Evolutionary conservation across 805 yeast species (phyloP), one percentile per base, ranked within the genome.

Genomic region (Kodamaea nitidulidarum): DNA sequence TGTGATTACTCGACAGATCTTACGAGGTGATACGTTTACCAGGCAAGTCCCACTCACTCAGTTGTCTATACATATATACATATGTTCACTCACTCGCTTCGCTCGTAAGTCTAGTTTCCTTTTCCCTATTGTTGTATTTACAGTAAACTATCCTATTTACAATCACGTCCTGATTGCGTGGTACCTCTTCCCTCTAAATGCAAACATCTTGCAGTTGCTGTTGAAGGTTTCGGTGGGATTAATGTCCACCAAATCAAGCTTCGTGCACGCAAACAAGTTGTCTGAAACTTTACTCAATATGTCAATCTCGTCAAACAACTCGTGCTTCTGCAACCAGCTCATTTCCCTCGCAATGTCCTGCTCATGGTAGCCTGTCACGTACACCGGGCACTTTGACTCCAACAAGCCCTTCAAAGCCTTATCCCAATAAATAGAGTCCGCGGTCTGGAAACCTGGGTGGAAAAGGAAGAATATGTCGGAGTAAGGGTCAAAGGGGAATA

Each of bases 401-500:
- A 93, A 69, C 47, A 93, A 68, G 3, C 91, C 96, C 39, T 88
- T 88, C 49, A 93, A 67, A 0, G 95, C 73, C 59, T 86, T 83
- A 47, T 76, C 76, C 97, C 98, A 91, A 55, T 79, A 76, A 43
- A 82, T 81, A 15, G 81, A 71, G 54, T 87, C 95, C 10, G 86
- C 84, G 6, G 93, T 84, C 14, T 87, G 81, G 55, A 88, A 77
- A 29, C 96, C 96, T 3, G 98, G 98, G 60, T 91, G 98, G 84
- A 91, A 93, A 38, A 86, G 72, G 75, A 88, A 88, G 64, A 93
- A 93, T 18, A 80, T 78, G 59, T 93, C 98, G 58, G 87, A 75
- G 62, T 91, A 93, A 32, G 99, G 98, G 61, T 93, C 98, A 61
- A 90, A 93, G 4, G 98, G 98, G 80, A 88, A 87, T 60, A 93